Evolutionary conservation across 1,139 yeast genomes (phyloP), one percentile per base, ranked within the genome.

Genomic region (Hansenula sp.): DNA sequence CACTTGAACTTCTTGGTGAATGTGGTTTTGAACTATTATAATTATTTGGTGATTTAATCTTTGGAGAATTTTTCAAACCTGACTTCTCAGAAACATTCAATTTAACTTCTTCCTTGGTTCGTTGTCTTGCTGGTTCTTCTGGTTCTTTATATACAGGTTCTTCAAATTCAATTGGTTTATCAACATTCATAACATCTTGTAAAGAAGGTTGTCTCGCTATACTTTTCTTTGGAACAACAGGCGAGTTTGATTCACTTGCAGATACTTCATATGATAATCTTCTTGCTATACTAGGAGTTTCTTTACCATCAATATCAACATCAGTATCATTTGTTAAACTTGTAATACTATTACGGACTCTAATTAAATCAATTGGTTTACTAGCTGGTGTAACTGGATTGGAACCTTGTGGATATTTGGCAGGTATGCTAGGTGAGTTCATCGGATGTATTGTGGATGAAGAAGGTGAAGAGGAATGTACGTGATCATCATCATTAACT

Each of bases 261-360:
- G 45, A 41, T 13, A 52, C 46, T 14, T 57, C 51, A 31, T 53
- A 50, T 1, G 65, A 57, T 14, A 52, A 33, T 19, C 61, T 47
- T 36, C 66, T 48, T 3, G 64, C 57, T 2, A 56, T 43, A 36
- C 58, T 58, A 12, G 66, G 63, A 1, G 68, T 61, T 41, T 59
- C 64, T 40, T 62, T 61, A 4, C 71, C 72, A 24, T 63, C 58
- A 13, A 65, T 53, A 38, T 67, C 75, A 21, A 68, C 64, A 47
- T 71, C 75, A 6, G 61, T 66, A 36, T 69, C 76, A 44, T 73
- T 74, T 19, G 78, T 72, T 38, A 75, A 57, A 43, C 67, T 66
- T 8, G 71, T 68, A 34, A 75, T 74, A 38, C 75, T 69, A 48
- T 59, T 71, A 37, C 74, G 59, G 11, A 47, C 48, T 29, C 39